These are phyloP conservation scores for Penicillium sp. DNA, from an alignment of 2,329 filamentous ascomycete genomes.

Conservation along the genomic window DNA sequence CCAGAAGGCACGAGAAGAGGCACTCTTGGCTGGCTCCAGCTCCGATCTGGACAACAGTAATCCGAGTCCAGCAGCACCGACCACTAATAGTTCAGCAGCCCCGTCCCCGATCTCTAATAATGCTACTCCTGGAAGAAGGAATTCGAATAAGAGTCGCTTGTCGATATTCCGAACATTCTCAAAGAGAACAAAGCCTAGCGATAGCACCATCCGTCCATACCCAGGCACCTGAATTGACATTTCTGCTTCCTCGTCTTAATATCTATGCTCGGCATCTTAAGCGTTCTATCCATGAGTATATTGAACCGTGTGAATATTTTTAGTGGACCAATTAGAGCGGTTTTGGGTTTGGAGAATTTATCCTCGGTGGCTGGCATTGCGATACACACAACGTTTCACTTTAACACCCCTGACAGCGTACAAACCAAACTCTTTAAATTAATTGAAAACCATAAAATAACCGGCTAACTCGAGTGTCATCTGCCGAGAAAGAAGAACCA, in stretches of 20 bases:
- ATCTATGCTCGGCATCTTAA: background rate
- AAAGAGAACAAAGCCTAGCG: constrained; percentile 15
- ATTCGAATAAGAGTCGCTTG: constrained; percentile 5
- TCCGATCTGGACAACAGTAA: background rate
- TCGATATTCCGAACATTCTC: constrained; percentile 16
- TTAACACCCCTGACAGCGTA: background rate
- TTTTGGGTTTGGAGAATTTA: too few relatives aligned
- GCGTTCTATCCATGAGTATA: too few relatives aligned
- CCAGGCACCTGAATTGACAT: constrained; percentile 29
- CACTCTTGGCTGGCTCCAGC: constrained; percentile 6
- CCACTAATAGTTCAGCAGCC: background rate
- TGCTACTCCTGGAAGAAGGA: constrained; percentile 1
- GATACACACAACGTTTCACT: background rate
- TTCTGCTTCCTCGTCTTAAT: background rate
- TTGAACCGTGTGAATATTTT: too few relatives aligned
- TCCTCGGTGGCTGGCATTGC: background rate
- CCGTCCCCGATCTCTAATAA: background rate
- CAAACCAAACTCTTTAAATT: background rate
- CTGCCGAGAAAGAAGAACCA: background rate
- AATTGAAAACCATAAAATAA: background rate
- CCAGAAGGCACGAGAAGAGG: constrained; percentile 29
- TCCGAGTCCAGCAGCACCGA: background rate
- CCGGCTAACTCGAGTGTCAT: background rate
- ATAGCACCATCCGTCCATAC: constrained; percentile 29
- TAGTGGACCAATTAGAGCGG: too few relatives aligned